phyloP scores from a whole-genome alignment of 1,284 basidiomycete genomes.

The Ganoderma leucocontextum region DNA sequence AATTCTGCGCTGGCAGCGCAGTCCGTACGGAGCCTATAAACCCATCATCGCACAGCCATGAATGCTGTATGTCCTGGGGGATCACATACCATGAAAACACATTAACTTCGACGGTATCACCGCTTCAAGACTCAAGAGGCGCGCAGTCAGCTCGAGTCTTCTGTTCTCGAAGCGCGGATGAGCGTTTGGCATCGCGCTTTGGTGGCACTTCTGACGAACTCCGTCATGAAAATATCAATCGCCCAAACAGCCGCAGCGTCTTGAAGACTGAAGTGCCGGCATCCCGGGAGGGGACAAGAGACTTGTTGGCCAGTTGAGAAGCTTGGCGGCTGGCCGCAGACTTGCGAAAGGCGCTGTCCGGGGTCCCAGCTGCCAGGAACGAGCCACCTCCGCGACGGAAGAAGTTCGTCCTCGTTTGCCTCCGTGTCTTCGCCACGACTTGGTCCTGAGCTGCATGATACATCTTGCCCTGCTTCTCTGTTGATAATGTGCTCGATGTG shows the following conservation, averaged over 20 bases:
- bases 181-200: neutral
- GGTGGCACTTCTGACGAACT: neutral
- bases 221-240: neutral
- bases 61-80: too few species aligned
- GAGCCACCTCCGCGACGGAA: neutral
- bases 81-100: neutral
- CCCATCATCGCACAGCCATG: neutral
- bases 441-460: neutral
- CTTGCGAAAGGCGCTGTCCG: neutral
- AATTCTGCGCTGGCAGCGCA: neutral
- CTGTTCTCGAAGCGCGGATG: neutral
- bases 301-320: neutral
- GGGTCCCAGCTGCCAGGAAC: neutral
- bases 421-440: slow-evolving; percentile 4
- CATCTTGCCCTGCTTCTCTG: neutral
- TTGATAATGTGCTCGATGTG: neutral
- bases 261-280: neutral
- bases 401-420: neutral
- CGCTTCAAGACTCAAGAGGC: too few species aligned
- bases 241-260: neutral
- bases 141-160: neutral
- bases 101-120: neutral
- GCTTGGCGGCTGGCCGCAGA: too few species aligned
- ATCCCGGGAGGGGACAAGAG: neutral
- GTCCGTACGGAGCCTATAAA: neutral